phyloP scores from a whole-genome alignment of 306 rosid genomes.

The Castanopsis chinensis region DNA sequence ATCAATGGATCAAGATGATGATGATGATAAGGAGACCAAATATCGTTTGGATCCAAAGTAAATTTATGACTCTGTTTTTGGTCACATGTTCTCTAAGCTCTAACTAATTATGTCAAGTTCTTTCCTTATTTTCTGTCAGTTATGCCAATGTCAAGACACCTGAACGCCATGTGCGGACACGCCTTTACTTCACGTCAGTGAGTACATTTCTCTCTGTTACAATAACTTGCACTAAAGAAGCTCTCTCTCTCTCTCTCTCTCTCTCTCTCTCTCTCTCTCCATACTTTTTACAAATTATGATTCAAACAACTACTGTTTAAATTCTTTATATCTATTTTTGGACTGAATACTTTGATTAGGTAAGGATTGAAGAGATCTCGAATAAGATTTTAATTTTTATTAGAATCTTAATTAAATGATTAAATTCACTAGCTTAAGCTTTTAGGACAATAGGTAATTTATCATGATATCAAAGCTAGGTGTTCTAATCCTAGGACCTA shows the following conservation, averaged over 20 bases:
- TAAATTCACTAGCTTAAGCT: no score
- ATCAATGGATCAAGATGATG: slow-evolving; percentile 87
- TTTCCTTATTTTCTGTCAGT: slow-evolving; percentile 46
- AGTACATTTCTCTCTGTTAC: slow-evolving; percentile 38
- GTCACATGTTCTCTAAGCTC: background rate
- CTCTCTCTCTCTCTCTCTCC: background rate
- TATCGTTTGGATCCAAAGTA: slow-evolving; percentile 98
- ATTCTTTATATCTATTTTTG: background rate
- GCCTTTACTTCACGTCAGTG: slow-evolving; percentile 95
- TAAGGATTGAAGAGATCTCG: background rate
- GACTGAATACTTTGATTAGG: background rate
- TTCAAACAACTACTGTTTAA: background rate
- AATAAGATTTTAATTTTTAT: background rate
- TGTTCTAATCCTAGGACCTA: no score
- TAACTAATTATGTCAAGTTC: slow-evolving; percentile 4
- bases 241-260: background rate
- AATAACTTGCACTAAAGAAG: background rate
- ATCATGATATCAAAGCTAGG: no score
- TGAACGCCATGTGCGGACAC: slow-evolving; percentile 94
- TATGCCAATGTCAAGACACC: slow-evolving; percentile 98
- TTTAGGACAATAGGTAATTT: no score
- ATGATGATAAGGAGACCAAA: slow-evolving; percentile 89
- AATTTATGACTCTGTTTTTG: slow-evolving; percentile 18
- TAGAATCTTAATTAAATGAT: no score
- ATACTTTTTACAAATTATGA: background rate